Evolutionary conservation across 768 basidiomycete species (phyloP).

Genomic region (Rickenella mellea): DNA sequence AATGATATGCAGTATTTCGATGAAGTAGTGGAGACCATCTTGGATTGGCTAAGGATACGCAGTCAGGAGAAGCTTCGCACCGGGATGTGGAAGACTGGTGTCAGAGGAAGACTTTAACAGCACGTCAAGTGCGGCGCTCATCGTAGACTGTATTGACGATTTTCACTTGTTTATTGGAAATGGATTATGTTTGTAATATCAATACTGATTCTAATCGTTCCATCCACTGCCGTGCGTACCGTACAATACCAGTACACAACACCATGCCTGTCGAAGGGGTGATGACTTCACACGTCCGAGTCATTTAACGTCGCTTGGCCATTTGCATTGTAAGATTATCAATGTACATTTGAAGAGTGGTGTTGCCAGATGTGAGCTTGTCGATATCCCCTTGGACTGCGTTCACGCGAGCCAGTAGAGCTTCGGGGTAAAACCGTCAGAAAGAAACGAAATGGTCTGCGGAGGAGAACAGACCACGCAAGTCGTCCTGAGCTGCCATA

Average conservation of each 20-base stretch:
- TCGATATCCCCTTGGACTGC: constrained; percentile 71
- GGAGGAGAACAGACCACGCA: constrained; percentile 44
- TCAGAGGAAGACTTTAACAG: constrained; percentile 42
- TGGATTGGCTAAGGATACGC: constrained; percentile 56
- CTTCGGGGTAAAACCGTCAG: constrained; percentile 25
- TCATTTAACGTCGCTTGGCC: constrained; percentile 58
- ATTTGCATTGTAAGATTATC: constrained; percentile 84
- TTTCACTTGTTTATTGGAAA: no score
- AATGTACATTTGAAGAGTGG: constrained; percentile 81
- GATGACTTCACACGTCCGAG: background rate
- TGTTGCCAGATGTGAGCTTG: constrained; percentile 69
- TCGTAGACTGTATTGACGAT: no score
- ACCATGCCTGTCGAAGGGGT: no score
- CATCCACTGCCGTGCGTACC: no score
- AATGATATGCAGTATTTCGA: constrained; percentile 40
- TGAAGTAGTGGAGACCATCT: constrained; percentile 55
- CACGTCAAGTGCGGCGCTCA: no score
- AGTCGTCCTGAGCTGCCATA: constrained; percentile 61
- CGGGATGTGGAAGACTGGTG: constrained; percentile 54
- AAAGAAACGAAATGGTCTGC: background rate
- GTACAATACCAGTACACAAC: no score
- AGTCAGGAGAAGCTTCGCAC: constrained; percentile 40
- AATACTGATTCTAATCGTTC: no score
- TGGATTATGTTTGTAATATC: no score
- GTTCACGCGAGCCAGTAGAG: constrained; percentile 57